Evolutionary conservation across 371 early-diverging fungal species (phyloP), one percentile per base, ranked within the genome.

Genomic region (Actinomortierella ambigua): DNA sequence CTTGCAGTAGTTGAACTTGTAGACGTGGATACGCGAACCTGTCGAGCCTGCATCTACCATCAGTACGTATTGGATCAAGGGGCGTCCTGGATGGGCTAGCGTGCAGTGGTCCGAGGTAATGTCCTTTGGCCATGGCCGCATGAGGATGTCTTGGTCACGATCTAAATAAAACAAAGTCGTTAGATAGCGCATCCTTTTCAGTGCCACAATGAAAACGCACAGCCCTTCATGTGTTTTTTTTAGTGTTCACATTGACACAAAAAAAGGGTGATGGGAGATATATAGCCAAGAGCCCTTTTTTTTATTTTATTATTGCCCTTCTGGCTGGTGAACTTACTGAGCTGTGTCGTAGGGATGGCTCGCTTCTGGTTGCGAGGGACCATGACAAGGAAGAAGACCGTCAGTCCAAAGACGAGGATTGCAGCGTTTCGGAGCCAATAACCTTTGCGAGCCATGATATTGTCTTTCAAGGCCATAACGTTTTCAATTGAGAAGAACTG

Each of bases 1-100:
- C 59, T 90, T 83, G 82, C 98, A 97, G 75, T 90, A 87, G 75
- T 93, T 93, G 79, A 89, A 89, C 52, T 87, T 83, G 85, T 97
- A 98, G 48, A 96, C 93, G 69, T 98, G 98, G 53, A 98, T 93
- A 20, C 98, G 90, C 1, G 96, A 95, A 18, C 98, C 98, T n/a
- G 96, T 95, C 3, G 96, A 95, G 7, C 98, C 98, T 29, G 98
- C 98, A 69, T 98, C 98, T 50, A 98, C 77, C 90, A 98, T 94
- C 40, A 89, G 65, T 6, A 84, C 86, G 73, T 88, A 86, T 63
- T 88, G 82, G 43, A 85, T 76, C 24, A 84, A 57, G 15, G 87
- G 87, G 56, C 80, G 78, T 52, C 86, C 88, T 63, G 82, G 81
- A 61, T 82, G 64, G 17, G 87, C 77, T 3, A 79, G 55, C n/a